phyloP scores from a whole-genome alignment of 176 grass and related monocot genomes.

The Echinochloa phyllopogon region DNA sequence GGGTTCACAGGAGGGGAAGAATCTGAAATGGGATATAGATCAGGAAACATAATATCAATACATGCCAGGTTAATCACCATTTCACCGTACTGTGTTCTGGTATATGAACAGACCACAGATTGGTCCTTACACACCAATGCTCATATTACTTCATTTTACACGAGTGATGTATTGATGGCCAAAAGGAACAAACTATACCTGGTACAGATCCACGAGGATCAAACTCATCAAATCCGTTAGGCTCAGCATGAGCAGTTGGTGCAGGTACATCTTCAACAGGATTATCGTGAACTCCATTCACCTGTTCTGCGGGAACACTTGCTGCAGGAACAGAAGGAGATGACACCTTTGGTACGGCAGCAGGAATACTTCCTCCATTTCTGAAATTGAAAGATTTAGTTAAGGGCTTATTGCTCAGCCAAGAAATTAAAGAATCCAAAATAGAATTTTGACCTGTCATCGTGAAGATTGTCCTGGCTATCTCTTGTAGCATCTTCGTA shows the following conservation, averaged over 20 bases:
- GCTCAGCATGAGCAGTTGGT: constrained; percentile 41
- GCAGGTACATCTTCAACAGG: constrained; percentile 45
- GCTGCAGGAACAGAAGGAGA: constrained; percentile 45
- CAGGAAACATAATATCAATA: constrained; percentile 16
- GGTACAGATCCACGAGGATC: constrained; percentile 82
- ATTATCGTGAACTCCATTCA: constrained; percentile 46
- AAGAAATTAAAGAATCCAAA: constrained; percentile 29
- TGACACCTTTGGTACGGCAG: constrained; percentile 40
- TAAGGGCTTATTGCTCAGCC: constrained; percentile 19
- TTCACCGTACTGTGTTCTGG: not conserved
- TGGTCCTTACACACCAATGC: not conserved
- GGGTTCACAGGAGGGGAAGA: constrained; percentile 46
- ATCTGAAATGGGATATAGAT: constrained; percentile 32
- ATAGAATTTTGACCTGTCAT: constrained; percentile 56
- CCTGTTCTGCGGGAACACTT: constrained; percentile 31
- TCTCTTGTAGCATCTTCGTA: constrained; percentile 79
- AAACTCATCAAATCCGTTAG: constrained; percentile 93
- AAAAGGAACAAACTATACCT: constrained; percentile 58
- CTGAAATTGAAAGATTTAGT: constrained; percentile 51
- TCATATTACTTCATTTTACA: constrained; percentile 30
- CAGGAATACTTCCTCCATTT: constrained; percentile 65
- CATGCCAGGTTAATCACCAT: constrained; percentile 19
- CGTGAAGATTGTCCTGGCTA: constrained; percentile 52
- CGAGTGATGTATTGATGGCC: constrained; percentile 2
- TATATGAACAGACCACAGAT: constrained; percentile 30